Evolutionary conservation across 768 basidiomycete species (phyloP), one percentile per base, ranked within the genome.

Genomic region (Termitomyces sp.): DNA sequence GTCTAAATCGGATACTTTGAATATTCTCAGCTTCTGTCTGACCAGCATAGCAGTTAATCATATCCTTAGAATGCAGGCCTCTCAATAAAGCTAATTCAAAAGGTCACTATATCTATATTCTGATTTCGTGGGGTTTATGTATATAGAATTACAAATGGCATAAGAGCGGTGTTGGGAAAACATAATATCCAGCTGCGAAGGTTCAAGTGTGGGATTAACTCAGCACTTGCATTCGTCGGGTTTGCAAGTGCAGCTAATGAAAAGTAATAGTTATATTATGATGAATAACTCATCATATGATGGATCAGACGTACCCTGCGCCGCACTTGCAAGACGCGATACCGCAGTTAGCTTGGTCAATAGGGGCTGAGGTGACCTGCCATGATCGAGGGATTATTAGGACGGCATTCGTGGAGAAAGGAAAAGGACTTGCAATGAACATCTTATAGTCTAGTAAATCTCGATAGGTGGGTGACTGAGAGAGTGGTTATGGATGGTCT

Each of bases 191-290:
- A 8, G 7, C 22, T 42, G 27, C 7, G 33, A 22, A 41, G 41
- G 13, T 54, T 6, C 11, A 12, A 30, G 22, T 15, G 24, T 9
- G 18, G 6, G 11, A 6, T n/a, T 49, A 13, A 24, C 61, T 80
- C 72, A 84, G 76, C 83, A 88, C 73, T 86, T 86, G 84, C 85
- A 86, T 60, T 81, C 78, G 53, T 78, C 81, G 55, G 82, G 68
- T 71, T 81, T 79, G 80, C 86, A 87, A 30, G 60, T 60, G 76
- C 86, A 88, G 62, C 85, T 87, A 58, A 16, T 47, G 18, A 45
- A 63, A 56, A 27, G 20, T 49, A 18, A 36, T 22, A 0, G 9
- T 27, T 27, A 15, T 51, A 15, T 8, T 2, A 8, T 36, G 1
- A 22, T n/a, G 20, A 33, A 22, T 46, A 20, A 33, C 9, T 1